These are phyloP conservation scores for Claviceps monticola DNA, from an alignment of 2,329 filamentous ascomycete genomes.

Conservation along the genomic window DNA sequence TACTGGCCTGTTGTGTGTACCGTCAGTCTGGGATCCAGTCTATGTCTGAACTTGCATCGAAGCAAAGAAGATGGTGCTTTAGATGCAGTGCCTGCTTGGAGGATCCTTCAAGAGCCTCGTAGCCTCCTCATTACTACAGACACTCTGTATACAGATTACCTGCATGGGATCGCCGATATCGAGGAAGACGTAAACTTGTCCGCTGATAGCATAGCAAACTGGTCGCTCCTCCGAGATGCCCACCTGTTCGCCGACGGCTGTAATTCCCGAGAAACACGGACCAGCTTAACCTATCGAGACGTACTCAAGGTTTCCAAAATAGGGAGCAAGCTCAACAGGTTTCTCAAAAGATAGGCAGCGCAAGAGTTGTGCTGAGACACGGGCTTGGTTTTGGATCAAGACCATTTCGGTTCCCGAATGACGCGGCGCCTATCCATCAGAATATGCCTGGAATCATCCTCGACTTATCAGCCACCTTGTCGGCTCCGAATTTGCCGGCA, in stretches of 20 bases:
- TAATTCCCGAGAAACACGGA: slow-evolving; percentile 45
- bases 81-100: slow-evolving; percentile 33
- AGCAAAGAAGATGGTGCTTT: slow-evolving; percentile 48
- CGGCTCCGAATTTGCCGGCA: slow-evolving; percentile 54
- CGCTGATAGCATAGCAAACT: slow-evolving; percentile 53
- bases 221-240: slow-evolving; percentile 46
- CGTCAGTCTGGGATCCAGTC: slow-evolving; percentile 63
- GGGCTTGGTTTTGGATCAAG: too few relatives aligned
- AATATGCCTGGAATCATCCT: slow-evolving; percentile 63
- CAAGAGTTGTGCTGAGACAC: too few relatives aligned
- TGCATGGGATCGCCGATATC: slow-evolving; percentile 62
- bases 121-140: slow-evolving; percentile 63
- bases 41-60: slow-evolving; percentile 66
- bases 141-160: slow-evolving; percentile 52
- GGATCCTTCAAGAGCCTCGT: slow-evolving; percentile 69
- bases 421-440: slow-evolving; percentile 15
- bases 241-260: slow-evolving; percentile 33
- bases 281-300: slow-evolving; percentile 72
- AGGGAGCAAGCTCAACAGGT: slow-evolving; percentile 49
- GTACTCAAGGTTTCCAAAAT: slow-evolving; percentile 69
- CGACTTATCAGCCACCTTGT: slow-evolving; percentile 50
- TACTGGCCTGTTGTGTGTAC: slow-evolving; percentile 86
- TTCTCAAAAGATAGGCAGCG: slow-evolving; percentile 19
- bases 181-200: slow-evolving; percentile 52
- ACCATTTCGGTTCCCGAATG: too few relatives aligned